A percentile compares a stretch with the other conserved stretches of the same genome.
These are phyloP conservation scores for Hordeum marinum DNA, from an alignment of 176 grass and related monocot genomes.

Conservation along the genomic window DNA sequence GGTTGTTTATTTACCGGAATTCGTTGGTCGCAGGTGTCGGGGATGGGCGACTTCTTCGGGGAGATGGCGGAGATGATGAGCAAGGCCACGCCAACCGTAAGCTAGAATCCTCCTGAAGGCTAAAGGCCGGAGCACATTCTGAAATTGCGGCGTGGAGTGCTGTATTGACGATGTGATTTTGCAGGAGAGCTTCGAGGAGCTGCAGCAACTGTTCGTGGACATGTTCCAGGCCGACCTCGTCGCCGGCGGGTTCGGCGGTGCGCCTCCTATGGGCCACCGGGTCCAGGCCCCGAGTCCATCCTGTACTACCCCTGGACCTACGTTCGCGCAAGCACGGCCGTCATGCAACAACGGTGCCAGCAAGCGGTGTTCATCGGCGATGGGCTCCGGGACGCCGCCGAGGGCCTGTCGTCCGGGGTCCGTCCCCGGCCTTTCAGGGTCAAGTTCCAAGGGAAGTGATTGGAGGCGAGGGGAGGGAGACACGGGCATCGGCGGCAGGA, in stretches of 20 bases:
- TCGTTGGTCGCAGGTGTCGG: slow-evolving; percentile 11
- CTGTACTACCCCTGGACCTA: neutral
- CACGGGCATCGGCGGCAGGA: neutral
- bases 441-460: slow-evolving; percentile 30
- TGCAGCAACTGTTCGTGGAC: slow-evolving; percentile 76
- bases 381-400: slow-evolving; percentile 4
- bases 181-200: slow-evolving; percentile 66
- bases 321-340: neutral
- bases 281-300: neutral
- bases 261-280: neutral
- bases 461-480: neutral
- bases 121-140: neutral
- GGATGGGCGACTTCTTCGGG: slow-evolving; percentile 69
- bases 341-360: neutral
- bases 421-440: no score
- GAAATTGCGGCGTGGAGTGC: neutral
- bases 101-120: neutral
- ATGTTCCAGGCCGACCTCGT: slow-evolving; percentile 63
- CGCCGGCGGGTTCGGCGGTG: neutral
- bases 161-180: no score
- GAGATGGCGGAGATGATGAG: slow-evolving; percentile 90
- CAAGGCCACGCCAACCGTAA: slow-evolving; percentile 54
- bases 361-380: slow-evolving; percentile 14
- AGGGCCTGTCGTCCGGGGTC: neutral
- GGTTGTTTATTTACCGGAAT: neutral